These are phyloP conservation scores for Exsudoporus frostii DNA, from an alignment of 768 basidiomycete species.

Conservation along the genomic window DNA sequence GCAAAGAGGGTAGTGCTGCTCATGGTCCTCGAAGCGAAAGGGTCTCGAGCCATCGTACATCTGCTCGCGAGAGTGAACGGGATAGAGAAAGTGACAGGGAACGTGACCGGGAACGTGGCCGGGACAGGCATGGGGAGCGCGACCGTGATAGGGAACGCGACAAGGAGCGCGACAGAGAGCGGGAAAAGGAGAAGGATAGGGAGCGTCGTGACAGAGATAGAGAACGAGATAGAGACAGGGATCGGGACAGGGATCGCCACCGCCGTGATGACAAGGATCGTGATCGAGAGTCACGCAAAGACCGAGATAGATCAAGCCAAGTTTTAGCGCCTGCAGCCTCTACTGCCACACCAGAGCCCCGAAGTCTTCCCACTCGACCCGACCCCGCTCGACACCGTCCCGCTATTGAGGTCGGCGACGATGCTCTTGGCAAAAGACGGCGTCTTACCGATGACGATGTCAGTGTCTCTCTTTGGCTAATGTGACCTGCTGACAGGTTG, in stretches of 20 bases:
- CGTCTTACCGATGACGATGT: slow-evolving; percentile 73
- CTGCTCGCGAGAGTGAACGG: slow-evolving; percentile 31
- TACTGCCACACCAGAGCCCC: slow-evolving; percentile 45
- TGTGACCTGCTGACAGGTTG: slow-evolving; percentile 11
- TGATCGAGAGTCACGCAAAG: slow-evolving; percentile 60
- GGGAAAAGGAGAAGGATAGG: slow-evolving; percentile 41
- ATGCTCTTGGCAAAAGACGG: slow-evolving; percentile 69
- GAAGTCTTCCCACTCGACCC: slow-evolving; percentile 54
- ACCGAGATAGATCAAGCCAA: slow-evolving; percentile 45
- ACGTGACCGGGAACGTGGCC: slow-evolving; percentile 45
- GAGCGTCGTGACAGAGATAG: slow-evolving; percentile 41
- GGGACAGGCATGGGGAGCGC: slow-evolving; percentile 45
- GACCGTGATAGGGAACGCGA: slow-evolving; percentile 48
- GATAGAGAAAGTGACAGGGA: slow-evolving; percentile 47
- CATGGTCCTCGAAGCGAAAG: slow-evolving; percentile 54
- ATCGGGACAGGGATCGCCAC: slow-evolving; percentile 44
- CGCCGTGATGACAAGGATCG: slow-evolving; percentile 62
- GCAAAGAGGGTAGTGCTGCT: slow-evolving; percentile 45
- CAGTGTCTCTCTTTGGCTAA: slow-evolving; percentile 25
- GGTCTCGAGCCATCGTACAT: slow-evolving; percentile 40
- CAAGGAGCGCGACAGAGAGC: slow-evolving; percentile 34
- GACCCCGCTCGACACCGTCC: slow-evolving; percentile 55
- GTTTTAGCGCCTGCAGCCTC: slow-evolving; percentile 32
- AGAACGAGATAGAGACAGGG: slow-evolving; percentile 49
- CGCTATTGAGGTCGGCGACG: slow-evolving; percentile 49